These are phyloP conservation scores for Lepidopterella palustris DNA, from an alignment of 495 filamentous ascomycete species.

Conservation along the genomic window DNA sequence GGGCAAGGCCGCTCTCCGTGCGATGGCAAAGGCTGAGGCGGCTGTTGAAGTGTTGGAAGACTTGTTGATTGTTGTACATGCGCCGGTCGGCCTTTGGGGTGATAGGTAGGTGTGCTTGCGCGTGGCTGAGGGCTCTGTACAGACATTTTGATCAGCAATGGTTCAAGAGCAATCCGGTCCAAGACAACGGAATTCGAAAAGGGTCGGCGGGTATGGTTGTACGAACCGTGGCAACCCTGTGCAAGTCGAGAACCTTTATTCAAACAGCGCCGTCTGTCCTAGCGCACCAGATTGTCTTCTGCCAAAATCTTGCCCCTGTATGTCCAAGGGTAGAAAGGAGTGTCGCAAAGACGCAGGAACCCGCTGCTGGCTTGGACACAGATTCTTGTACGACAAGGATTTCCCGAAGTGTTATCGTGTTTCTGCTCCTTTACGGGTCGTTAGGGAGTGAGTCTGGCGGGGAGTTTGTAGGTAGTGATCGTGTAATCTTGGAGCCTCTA, in stretches of 20 bases:
- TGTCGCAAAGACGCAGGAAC: slow-evolving; percentile 14
- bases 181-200: slow-evolving; percentile 4
- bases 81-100: slow-evolving; percentile 1
- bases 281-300: slow-evolving; percentile 11
- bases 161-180: neutral
- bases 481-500: too few species aligned
- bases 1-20: neutral
- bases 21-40: slow-evolving; percentile 1
- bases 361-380: slow-evolving; percentile 8
- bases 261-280: slow-evolving; percentile 11
- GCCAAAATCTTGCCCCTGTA: slow-evolving; percentile 3
- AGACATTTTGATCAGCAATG: slow-evolving; percentile 23
- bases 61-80: slow-evolving; percentile 11
- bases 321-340: slow-evolving; percentile 4
- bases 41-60: slow-evolving; percentile 6
- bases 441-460: neutral
- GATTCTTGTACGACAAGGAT: slow-evolving; percentile 15
- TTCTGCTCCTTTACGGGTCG: slow-evolving; percentile 4
- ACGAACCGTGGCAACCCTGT: slow-evolving; percentile 21
- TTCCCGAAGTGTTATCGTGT: slow-evolving; percentile 1
- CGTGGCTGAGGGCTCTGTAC: slow-evolving; percentile 7
- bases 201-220: slow-evolving; percentile 6
- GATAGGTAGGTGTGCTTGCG: neutral
- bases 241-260: slow-evolving; percentile 12
- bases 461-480: too few species aligned